Conservation (phyloP, 1,284 basidiomycete species). For the Veloboletus limbatus region DNA sequence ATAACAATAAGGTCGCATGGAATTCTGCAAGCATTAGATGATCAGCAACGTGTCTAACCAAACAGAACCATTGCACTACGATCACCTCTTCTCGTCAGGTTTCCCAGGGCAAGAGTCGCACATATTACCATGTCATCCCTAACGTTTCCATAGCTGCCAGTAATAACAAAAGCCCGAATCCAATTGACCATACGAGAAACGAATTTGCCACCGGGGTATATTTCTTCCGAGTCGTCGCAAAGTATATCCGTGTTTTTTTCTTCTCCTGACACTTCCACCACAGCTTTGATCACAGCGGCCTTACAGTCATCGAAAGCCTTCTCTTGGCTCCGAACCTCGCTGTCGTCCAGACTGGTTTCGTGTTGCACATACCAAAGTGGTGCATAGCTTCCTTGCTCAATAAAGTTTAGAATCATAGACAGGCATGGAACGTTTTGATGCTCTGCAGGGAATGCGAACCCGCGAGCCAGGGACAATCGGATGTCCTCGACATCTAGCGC, state of each 20-base stretch:
- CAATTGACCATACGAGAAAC: slow-evolving; percentile 74
- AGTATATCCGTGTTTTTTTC: slow-evolving; percentile 75
- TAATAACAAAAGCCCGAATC: slow-evolving; percentile 57
- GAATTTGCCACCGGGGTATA: slow-evolving; percentile 64
- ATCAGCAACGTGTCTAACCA: slow-evolving; percentile 3
- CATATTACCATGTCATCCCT: slow-evolving; percentile 82
- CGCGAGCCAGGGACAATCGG: slow-evolving; percentile 67
- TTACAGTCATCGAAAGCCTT: slow-evolving; percentile 81
- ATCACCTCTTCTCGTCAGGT: slow-evolving; percentile 73
- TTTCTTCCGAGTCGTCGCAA: slow-evolving; percentile 60
- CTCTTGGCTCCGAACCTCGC: slow-evolving; percentile 52
- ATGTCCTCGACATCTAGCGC: slow-evolving; percentile 73
- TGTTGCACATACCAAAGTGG: slow-evolving; percentile 54
- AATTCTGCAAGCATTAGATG: slow-evolving; percentile 46
- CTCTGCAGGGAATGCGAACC: slow-evolving; percentile 55
- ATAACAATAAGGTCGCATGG: slow-evolving; percentile 59
- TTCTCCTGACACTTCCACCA: slow-evolving; percentile 84
- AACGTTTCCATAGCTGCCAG: slow-evolving; percentile 26
- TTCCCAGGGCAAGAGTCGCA: slow-evolving; percentile 79
- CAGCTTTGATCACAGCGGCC: slow-evolving; percentile 76
- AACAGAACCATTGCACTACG: slow-evolving; percentile 17
- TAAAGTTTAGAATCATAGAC: slow-evolving; percentile 63
- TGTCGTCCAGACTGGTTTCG: slow-evolving; percentile 37
- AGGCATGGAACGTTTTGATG: slow-evolving; percentile 59
- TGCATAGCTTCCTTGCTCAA: slow-evolving; percentile 66